Conservation (phyloP, 2,329 filamentous ascomycete species). For the Pezicula neosporulosa region DNA sequence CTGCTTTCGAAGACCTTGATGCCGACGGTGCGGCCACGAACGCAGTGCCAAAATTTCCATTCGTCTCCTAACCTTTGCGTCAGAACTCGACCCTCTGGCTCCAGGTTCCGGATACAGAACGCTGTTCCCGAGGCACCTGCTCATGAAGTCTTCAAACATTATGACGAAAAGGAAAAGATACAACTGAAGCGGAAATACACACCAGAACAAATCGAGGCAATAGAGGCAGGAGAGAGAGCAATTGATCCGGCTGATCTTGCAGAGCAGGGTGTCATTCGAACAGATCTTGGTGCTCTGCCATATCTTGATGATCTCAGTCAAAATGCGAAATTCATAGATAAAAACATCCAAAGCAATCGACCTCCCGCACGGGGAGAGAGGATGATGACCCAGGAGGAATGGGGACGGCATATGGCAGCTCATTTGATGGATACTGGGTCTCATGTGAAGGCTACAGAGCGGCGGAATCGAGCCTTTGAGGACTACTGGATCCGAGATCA, state of each 20-base stretch:
- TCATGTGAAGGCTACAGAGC: conserved; percentile 10
- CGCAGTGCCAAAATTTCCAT: conserved; percentile 46
- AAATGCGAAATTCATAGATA: conserved; percentile 75
- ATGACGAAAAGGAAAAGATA: conserved; percentile 63
- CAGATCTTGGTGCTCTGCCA: conserved; percentile 67
- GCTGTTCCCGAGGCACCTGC: conserved; percentile 24
- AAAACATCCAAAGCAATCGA: conserved; percentile 45
- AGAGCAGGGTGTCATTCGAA: conserved; percentile 67
- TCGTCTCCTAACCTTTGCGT: conserved; percentile 33
- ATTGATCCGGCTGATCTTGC: conserved; percentile 73
- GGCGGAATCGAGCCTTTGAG: conserved; percentile 7
- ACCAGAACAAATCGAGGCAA: conserved; percentile 73
- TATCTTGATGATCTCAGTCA: conserved; percentile 83
- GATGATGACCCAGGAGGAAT: conserved; percentile 59
- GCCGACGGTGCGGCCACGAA: conserved; percentile 32
- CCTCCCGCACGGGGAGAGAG: conserved; percentile 34
- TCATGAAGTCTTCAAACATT: conserved; percentile 54
- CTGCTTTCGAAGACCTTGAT: conserved; percentile 45
- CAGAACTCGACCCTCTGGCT: conserved; percentile 29
- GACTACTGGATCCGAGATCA: conserved; percentile 1
- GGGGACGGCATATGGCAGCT: conserved; percentile 53
- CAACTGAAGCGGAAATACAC: conserved; percentile 68
- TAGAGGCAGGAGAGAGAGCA: conserved; percentile 75
- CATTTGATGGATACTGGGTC: conserved; percentile 26
- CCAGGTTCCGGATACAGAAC: conserved; percentile 34